These are phyloP conservation scores for Theobroma cacao DNA, from an alignment of 345 rosid genomes.

Conservation along the genomic window DNA sequence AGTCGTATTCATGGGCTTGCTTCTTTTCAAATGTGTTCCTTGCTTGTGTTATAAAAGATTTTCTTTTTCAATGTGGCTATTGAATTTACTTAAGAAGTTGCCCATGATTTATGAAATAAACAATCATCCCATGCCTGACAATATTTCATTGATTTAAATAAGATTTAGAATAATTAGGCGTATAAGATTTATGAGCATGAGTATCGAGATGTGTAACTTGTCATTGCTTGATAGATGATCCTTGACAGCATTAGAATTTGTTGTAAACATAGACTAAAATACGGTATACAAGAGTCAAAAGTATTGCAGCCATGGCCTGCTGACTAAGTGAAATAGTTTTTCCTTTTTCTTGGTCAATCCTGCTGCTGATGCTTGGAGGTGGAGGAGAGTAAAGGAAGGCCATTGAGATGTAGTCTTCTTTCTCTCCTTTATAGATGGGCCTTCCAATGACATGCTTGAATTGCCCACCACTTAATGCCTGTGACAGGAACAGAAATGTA, in stretches of 20 bases:
- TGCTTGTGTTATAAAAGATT: no score
- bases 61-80: no score
- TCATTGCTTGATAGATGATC: neutral
- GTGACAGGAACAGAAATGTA: neutral
- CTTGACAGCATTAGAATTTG: conserved; percentile 19
- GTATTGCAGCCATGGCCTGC: conserved; percentile 49
- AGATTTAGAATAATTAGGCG: neutral
- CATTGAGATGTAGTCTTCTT: conserved; percentile 51
- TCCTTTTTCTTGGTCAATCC: neutral
- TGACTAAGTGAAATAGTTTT: conserved; percentile 57
- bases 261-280: conserved; percentile 35
- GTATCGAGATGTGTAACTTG: neutral
- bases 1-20: no score
- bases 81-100: no score
- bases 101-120: no score
- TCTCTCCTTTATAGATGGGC: conserved; percentile 40
- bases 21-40: no score
- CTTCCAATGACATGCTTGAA: conserved; percentile 68
- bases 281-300: conserved; percentile 51
- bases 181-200: neutral
- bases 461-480: conserved; percentile 50
- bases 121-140: no score
- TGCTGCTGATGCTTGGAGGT: conserved; percentile 23
- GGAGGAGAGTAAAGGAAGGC: conserved; percentile 46
- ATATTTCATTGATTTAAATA: neutral